phyloP scores from a whole-genome alignment of 1,139 yeast genomes.

The Geotrichum cucujoidarum region DNA sequence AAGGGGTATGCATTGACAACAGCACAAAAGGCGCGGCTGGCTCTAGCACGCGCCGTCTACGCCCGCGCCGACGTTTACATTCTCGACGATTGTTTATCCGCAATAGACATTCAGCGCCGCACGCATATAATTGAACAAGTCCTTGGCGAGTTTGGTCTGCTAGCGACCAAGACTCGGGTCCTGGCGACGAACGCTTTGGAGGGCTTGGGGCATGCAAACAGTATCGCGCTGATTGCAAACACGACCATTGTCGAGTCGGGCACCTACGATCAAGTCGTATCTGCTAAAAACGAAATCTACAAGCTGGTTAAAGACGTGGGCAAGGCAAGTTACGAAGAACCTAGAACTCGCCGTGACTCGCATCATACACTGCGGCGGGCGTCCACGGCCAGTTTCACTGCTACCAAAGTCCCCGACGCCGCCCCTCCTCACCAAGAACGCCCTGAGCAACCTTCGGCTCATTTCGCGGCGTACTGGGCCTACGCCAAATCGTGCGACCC shows the following conservation, averaged over 20 bases:
- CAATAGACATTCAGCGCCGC: constrained; percentile 84
- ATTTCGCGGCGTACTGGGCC: constrained; percentile 70
- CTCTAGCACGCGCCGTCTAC: constrained; percentile 84
- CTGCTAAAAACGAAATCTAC: constrained; percentile 26
- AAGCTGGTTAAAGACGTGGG: constrained; percentile 37
- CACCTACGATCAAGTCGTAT: constrained; percentile 29
- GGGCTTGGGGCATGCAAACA: constrained; percentile 63
- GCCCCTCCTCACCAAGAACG: constrained; percentile 22
- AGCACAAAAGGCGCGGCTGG: constrained; percentile 84
- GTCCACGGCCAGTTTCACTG: constrained; percentile 61
- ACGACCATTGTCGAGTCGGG: constrained; percentile 48
- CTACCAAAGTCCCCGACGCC: constrained; percentile 43
- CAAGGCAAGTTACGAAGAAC: constrained; percentile 1
- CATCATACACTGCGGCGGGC: constrained; percentile 61
- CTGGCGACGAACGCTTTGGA: constrained; percentile 77
- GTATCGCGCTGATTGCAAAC: constrained; percentile 54
- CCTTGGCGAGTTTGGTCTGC: constrained; percentile 58
- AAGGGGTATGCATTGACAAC: constrained; percentile 86
- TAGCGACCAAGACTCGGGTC: constrained; percentile 65
- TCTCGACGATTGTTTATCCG: constrained; percentile 74
- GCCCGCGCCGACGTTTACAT: constrained; percentile 76
- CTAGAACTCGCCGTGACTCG: constrained; percentile 30
- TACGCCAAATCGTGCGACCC: constrained; percentile 77
- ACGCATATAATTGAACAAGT: constrained; percentile 57
- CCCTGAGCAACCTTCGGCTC: constrained; percentile 76